Conservation (phyloP, 2,329 filamentous ascomycete species). For the Hypoxylon sp. region DNA sequence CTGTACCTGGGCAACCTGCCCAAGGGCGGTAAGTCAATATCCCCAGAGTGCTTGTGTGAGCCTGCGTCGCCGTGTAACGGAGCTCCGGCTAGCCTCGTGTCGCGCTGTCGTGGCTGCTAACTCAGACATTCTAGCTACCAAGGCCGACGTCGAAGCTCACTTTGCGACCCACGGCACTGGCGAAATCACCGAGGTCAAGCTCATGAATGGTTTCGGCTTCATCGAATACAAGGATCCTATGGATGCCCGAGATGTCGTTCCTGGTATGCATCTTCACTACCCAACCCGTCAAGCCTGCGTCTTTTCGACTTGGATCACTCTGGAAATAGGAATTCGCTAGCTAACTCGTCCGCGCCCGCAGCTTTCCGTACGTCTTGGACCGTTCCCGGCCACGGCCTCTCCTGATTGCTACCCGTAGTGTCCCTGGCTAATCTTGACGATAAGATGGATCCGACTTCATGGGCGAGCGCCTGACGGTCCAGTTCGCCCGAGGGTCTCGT, state of each 20-base stretch:
- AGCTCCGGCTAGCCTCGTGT: constrained; percentile 26
- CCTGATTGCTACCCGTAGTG: constrained; percentile 43
- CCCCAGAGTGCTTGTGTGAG: constrained; percentile 12
- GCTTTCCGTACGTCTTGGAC: constrained; percentile 66
- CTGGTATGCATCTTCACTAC: constrained; percentile 70
- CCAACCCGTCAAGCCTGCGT: constrained; percentile 6
- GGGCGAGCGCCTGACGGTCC: constrained; percentile 95
- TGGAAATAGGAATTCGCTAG: constrained; percentile 15
- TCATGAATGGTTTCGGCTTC: constrained; percentile 99
- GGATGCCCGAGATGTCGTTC: constrained; percentile 98
- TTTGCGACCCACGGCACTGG: constrained; percentile 96
- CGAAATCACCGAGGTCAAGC: constrained; percentile 98
- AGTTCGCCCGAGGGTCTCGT: constrained; percentile 90
- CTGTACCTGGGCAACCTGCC: constrained; percentile 98
- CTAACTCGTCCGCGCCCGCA: constrained; percentile 48
- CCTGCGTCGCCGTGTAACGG: constrained; percentile 14
- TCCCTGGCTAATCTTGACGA: constrained; percentile 49
- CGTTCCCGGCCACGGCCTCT: constrained; percentile 46
- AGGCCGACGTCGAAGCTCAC: constrained; percentile 94
- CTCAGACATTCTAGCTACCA: constrained; percentile 66
- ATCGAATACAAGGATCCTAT: constrained; percentile 99
- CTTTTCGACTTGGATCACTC: background rate
- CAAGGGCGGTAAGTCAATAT: constrained; percentile 78
- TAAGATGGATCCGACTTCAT: constrained; percentile 97
- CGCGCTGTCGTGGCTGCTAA: constrained; percentile 24